phyloP scores from a whole-genome alignment of 2,329 filamentous ascomycete species.

The Helicocarpus griseus region DNA sequence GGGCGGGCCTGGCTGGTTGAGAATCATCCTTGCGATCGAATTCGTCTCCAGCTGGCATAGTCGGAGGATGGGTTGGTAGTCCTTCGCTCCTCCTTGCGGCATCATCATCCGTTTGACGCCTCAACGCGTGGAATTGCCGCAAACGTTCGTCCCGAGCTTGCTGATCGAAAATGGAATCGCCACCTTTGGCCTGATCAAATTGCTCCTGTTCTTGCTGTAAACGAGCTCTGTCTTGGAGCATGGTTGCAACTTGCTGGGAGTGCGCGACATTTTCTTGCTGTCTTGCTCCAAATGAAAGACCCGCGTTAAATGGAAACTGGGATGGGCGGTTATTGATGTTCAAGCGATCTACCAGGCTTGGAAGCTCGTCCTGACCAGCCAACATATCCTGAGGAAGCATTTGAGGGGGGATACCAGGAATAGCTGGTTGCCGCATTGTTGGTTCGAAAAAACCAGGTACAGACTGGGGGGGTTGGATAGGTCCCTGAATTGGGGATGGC shows the following conservation, averaged over 20 bases:
- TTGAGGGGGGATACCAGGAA: constrained; percentile 24
- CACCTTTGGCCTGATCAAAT: constrained; percentile 35
- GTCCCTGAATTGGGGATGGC: constrained; percentile 49
- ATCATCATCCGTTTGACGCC: constrained; percentile 52
- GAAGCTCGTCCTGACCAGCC: constrained; percentile 63
- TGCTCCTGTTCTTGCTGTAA: constrained; percentile 54
- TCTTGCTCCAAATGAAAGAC: constrained; percentile 36
- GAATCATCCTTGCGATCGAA: constrained; percentile 19
- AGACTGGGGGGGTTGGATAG: constrained; percentile 47
- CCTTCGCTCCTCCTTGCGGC: constrained; percentile 28
- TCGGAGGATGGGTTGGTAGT: constrained; percentile 31
- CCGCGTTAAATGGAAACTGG: constrained; percentile 39
- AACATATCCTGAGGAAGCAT: constrained; percentile 32
- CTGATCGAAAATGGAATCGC: constrained; percentile 39
- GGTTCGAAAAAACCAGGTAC: constrained; percentile 62
- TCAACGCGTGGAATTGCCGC: constrained; percentile 71
- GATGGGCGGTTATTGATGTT: constrained; percentile 44
- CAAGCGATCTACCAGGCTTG: constrained; percentile 55
- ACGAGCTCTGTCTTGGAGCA: constrained; percentile 52
- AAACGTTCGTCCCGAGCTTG: constrained; percentile 57
- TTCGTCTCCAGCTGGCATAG: constrained; percentile 21
- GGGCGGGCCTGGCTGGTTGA: constrained; percentile 16
- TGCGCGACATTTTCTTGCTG: constrained; percentile 38
- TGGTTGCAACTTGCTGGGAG: constrained; percentile 48
- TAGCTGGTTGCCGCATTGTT: constrained; percentile 35